phyloP scores from a whole-genome alignment of 1,284 basidiomycete genomes.

The Ganoderma meredithae region DNA sequence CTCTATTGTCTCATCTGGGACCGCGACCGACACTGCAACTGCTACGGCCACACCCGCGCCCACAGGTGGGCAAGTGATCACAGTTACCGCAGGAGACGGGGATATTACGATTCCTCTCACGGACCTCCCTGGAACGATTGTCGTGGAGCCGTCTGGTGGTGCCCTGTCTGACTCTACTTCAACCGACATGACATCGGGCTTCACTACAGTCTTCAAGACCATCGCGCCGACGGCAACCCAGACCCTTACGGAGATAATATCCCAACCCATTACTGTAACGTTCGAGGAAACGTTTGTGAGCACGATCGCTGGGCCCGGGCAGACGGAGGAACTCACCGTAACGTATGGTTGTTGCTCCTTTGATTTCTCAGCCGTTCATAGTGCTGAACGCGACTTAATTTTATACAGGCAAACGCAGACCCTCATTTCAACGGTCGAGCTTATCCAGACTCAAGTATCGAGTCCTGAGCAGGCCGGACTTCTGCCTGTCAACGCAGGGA shows the following conservation, averaged over 20 bases:
- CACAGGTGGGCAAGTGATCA: slow-evolving; percentile 21
- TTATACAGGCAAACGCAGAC: slow-evolving; percentile 29
- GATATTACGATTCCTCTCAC: slow-evolving; percentile 26
- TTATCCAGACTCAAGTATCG: slow-evolving; percentile 26
- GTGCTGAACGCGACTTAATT: slow-evolving; percentile 1
- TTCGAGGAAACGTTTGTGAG: slow-evolving; percentile 39
- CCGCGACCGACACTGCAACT: slow-evolving; percentile 6
- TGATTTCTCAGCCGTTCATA: neutral
- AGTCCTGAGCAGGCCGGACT: slow-evolving; percentile 34
- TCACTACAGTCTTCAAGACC: slow-evolving; percentile 29
- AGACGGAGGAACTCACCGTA: slow-evolving; percentile 35
- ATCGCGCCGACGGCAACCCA: slow-evolving; percentile 36
- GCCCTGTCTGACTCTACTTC: slow-evolving; percentile 18
- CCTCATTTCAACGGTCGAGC: slow-evolving; percentile 35
- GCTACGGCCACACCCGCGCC: slow-evolving; percentile 7
- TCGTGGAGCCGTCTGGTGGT: slow-evolving; percentile 32
- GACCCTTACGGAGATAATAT: slow-evolving; percentile 33
- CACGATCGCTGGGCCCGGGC: slow-evolving; percentile 37
- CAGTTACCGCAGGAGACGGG: slow-evolving; percentile 26
- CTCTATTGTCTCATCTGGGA: neutral
- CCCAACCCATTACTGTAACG: slow-evolving; percentile 40
- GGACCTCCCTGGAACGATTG: slow-evolving; percentile 27
- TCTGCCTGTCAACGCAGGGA: slow-evolving; percentile 39
- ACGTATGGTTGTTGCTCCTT: slow-evolving; percentile 33
- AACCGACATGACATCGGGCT: slow-evolving; percentile 17